Conservation (phyloP, 257 asterid species). For the Forsythia viridissima region DNA sequence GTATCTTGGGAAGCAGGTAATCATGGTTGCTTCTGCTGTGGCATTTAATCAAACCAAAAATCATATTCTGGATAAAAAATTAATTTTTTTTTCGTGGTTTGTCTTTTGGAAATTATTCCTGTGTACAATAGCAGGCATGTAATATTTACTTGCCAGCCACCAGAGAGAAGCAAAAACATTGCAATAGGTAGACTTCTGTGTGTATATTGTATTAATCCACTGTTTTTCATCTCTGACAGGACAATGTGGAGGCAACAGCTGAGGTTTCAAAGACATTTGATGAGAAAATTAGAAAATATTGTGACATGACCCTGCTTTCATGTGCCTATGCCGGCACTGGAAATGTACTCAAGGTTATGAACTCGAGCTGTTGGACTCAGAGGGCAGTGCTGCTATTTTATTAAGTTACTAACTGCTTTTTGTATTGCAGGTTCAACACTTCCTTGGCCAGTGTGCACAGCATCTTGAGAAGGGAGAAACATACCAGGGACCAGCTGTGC, state of each 20-base stretch:
- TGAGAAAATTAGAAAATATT: slow-evolving; percentile 76
- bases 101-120: not conserved
- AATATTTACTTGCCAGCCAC: not conserved
- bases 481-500: slow-evolving; percentile 92
- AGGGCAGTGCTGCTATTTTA: not conserved
- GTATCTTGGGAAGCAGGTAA: slow-evolving; percentile 96
- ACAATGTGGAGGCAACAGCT: slow-evolving; percentile 84
- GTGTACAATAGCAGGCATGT: slow-evolving; percentile 2
- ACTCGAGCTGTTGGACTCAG: not conserved
- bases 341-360: slow-evolving; percentile 82
- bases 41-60: not conserved
- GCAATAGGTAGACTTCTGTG: slow-evolving; percentile 5
- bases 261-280: slow-evolving; percentile 86
- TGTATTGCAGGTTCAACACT: slow-evolving; percentile 79
- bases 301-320: slow-evolving; percentile 86
- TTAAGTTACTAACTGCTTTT: slow-evolving; percentile 24
- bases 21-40: not conserved
- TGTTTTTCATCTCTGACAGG: slow-evolving; percentile 45
- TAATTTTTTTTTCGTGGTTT: not conserved
- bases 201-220: slow-evolving; percentile 15
- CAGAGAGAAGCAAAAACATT: slow-evolving; percentile 20
- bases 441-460: slow-evolving; percentile 89
- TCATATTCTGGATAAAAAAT: not conserved
- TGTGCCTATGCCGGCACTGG: slow-evolving; percentile 99
- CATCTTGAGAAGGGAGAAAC: slow-evolving; percentile 90